These are phyloP conservation scores for Cetradonia linearis DNA, from an alignment of 495 filamentous ascomycete species.

Conservation along the genomic window DNA sequence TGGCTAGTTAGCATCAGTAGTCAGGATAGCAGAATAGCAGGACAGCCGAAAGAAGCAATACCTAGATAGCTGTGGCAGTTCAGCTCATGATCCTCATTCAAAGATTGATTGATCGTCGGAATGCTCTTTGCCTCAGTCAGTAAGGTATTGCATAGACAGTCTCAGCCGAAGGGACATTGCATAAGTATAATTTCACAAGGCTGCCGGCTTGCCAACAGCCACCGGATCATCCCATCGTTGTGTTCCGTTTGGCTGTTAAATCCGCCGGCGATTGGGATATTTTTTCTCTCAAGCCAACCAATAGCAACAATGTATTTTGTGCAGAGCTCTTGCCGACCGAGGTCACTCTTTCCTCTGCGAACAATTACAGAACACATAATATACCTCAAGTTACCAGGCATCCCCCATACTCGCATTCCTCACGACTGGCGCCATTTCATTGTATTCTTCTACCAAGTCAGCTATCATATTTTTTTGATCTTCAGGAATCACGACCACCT, in stretches of 20 bases:
- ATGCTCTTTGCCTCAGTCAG: background rate
- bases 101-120: no score
- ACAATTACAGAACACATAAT: background rate
- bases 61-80: background rate
- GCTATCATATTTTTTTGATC: no score
- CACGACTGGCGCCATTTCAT: background rate
- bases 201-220: background rate
- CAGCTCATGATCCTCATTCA: background rate
- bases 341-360: background rate
- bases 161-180: background rate
- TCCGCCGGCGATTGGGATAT: constrained; percentile 2
- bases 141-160: background rate
- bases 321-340: background rate
- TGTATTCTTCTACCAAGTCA: background rate
- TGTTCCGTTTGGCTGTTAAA: background rate
- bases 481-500: background rate
- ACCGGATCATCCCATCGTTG: background rate
- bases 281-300: background rate
- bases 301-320: background rate
- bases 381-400: no score
- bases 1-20: background rate
- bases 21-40: background rate
- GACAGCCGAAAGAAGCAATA: background rate
- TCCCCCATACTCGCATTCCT: no score
- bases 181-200: background rate